These are phyloP conservation scores for Asparagopsis taxiformis DNA, from an alignment of 31 red algal species.

Conservation along the genomic window DNA sequence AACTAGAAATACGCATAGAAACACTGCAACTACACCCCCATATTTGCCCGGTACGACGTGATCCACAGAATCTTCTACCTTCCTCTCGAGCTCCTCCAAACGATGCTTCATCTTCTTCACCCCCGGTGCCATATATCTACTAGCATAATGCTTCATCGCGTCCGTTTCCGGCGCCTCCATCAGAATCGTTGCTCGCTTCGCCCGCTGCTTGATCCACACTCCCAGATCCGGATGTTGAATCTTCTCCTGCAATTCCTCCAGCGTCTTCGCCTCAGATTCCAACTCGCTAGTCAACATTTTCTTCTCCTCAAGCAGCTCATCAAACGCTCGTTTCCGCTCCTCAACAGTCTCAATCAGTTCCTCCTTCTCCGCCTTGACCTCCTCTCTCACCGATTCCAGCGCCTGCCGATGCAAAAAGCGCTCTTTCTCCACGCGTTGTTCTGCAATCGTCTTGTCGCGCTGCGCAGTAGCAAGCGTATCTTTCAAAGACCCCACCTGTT, in stretches of 20 bases:
- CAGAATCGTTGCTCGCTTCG: conserved; percentile 45
- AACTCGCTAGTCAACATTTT: conserved; percentile 46
- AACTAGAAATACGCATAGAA: conserved; percentile 39
- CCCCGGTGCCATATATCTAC: conserved; percentile 62
- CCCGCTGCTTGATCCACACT: conserved; percentile 59
- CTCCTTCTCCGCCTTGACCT: conserved; percentile 42
- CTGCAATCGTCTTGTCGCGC: background rate
- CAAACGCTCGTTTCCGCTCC: conserved; percentile 70
- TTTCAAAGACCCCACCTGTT: conserved; percentile 2
- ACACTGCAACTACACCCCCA: conserved; percentile 57
- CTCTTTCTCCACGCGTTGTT: conserved; percentile 6
- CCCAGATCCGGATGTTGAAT: conserved; percentile 72
- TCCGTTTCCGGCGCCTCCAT: conserved; percentile 64
- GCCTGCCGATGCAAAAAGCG: conserved; percentile 11
- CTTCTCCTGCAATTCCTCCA: conserved; percentile 57
- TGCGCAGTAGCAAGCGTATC: conserved; percentile 4
- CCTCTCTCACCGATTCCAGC: conserved; percentile 22
- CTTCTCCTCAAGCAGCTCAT: conserved; percentile 73
- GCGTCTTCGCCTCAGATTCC: conserved; percentile 31
- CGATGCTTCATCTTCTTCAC: conserved; percentile 56
- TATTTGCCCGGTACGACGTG: conserved; percentile 56
- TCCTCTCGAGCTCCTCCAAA: conserved; percentile 41
- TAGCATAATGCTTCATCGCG: conserved; percentile 69
- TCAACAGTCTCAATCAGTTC: conserved; percentile 53
- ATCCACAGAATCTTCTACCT: conserved; percentile 57